Base-by-base conservation (phyloP, 306 rosid species). In the Gleditsia sinensis region DNA sequence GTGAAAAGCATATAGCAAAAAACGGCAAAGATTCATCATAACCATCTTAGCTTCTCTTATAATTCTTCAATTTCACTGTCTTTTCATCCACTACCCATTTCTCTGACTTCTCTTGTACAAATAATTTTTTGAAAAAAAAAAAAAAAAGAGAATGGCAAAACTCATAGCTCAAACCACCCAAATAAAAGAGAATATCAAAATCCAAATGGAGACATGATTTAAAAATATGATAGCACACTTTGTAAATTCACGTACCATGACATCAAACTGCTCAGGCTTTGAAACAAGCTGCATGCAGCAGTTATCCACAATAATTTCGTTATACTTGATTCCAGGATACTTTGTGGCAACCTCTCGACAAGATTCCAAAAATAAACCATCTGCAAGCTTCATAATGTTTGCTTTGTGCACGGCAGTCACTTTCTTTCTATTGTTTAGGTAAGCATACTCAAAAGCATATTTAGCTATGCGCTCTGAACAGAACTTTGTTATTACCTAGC, bases 341-440 rank as follows among this genome's bases (percentile, higher is more conserved):
- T 78, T 69, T 20, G 66, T 49, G n/a, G 95, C 90, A 67, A 89
- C 83, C 84, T 89, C 92, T 68, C 95, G 78, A 39, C 95, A 89
- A 27, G 95, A 87, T 78, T 89, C 95, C 72, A 89, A 76, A 77
- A 89, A 89, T 14, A 89, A 81, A 72, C 95, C 95, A 78, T 89
- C 95, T 11, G 89, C 92, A 30, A 87, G 92, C 85, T 89, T 89
- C 95, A 89, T 89, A 63, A 89, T 89, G 72, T 89, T 89, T 58
- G 95, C 95, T 78, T 89, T 89, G 87, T 89, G 95, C 71, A 87
- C 95, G 17, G 95, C 95, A 16, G 95, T 89, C 82, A 89, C 95
- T 65, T 78, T 85, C 88, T 83, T 89, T 80, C 95, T 87, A 77
- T 89, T 87, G 76, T 89, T 89, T 5, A 89, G 79, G 75, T 89